Base-by-base conservation (phyloP, 805 yeast genomes). In the Cyberlindnera nakhonratchasimensis region DNA sequence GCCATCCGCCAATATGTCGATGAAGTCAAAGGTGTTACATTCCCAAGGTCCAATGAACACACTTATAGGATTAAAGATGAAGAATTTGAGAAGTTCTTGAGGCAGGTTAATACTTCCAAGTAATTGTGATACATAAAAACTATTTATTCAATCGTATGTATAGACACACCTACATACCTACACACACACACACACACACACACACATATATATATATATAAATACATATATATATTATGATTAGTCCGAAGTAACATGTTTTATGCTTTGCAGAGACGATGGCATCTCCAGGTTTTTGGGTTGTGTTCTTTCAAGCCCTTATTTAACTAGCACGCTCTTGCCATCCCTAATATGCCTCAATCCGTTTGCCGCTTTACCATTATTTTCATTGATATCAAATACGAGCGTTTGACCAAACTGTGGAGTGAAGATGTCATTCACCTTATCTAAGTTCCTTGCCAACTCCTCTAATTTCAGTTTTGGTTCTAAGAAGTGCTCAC, bases 401-500 rank as follows among this genome's bases (percentile, higher is more conserved):
- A 76, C 71, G 46, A 79, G 63, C 0, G 95, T 87, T 49, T 75
- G 67, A 2, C 97, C 97, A 57, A 86, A 78, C 39, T 77, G 81
- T 0, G 96, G 96, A 13, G 76, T 86, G 47, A 70, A 63, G 42
- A 73, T 79, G 47, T 66, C 64, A 29, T 68, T 55, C 0, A 52
- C 52, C 40, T 62, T 67, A 28, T 62, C 65, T 14, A 52, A 52
- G n/a, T 51, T 60, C 40, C 53, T 59, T 0, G 90, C 82, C 38
- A 78, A 59, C 34, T 67, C 61, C 34, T 72, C 74, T 30, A 90
- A 62, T 54, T 71, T 63, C 41, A 70, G 65, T 46, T 85, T 83
- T 1, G 97, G 97, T 60, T 90, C 98, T 28, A 86, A 59, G 50
- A 83, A 87, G 42, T 86, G 84, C 62, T 91, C 98, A 34, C 89